A percentile compares a stretch with the other conserved stretches of the same genome.
phyloP scores from a whole-genome alignment of 2,329 filamentous ascomycete species.

The Ophiostoma australiae region DNA sequence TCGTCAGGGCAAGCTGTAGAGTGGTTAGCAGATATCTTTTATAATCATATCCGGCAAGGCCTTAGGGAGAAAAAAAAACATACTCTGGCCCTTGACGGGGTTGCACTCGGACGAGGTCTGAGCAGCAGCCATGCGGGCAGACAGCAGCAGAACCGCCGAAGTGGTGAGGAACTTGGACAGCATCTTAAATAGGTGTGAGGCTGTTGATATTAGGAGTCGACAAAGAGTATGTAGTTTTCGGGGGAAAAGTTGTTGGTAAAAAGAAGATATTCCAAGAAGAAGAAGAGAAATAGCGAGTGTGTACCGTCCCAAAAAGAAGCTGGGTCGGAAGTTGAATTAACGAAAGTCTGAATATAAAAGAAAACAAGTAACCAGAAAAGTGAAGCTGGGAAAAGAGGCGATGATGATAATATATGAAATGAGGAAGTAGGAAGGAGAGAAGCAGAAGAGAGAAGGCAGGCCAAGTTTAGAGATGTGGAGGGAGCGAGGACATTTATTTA shows the following conservation, averaged over 20 bases:
- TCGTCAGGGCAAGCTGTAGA: conserved; percentile 60
- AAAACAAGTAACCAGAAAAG: conserved; percentile 13
- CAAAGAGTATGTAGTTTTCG: not conserved
- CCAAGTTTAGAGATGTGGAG: conserved; percentile 17
- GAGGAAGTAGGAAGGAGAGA: not conserved
- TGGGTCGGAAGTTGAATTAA: conserved; percentile 13
- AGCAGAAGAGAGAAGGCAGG: not conserved
- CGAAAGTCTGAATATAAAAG: conserved; percentile 13
- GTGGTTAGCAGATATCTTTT: conserved; percentile 29
- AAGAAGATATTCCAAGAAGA: conserved; percentile 10
- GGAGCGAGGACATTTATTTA: conserved; percentile 18
- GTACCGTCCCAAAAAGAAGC: conserved; percentile 15
- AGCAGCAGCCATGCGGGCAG: conserved; percentile 44
- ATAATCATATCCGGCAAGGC: not conserved
- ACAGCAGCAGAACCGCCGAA: conserved; percentile 46
- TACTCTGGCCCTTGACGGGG: conserved; percentile 45
- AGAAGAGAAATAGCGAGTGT: conserved; percentile 11
- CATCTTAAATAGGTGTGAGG: conserved; percentile 34
- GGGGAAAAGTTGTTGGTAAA: not conserved
- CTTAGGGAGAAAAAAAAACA: conserved; percentile 13
- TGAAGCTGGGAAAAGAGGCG: not conserved
- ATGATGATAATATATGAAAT: not conserved
- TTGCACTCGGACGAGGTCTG: conserved; percentile 56
- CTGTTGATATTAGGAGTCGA: not conserved
- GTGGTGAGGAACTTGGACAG: conserved; percentile 44